phyloP scores from a whole-genome alignment of 305 asterid genomes.

The Solanum aculeatissimum region DNA sequence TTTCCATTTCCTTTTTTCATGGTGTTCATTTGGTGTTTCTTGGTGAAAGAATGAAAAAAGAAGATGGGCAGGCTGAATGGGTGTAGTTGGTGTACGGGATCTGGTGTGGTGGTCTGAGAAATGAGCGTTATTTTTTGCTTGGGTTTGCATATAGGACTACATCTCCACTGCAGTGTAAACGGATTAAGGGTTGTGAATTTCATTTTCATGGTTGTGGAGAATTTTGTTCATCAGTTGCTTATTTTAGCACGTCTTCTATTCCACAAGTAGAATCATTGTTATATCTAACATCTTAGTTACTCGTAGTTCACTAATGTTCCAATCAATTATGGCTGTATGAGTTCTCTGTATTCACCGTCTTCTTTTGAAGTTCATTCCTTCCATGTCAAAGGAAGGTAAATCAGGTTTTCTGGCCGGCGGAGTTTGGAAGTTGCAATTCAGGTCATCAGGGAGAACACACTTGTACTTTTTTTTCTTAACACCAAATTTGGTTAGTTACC shows the following conservation, averaged over 20 bases:
- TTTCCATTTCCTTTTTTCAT: neutral
- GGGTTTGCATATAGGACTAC: neutral
- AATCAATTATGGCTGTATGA: neutral
- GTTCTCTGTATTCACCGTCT: neutral
- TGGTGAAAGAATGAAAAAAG: neutral
- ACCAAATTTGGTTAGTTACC: neutral
- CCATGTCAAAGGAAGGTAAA: neutral
- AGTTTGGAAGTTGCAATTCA: neutral
- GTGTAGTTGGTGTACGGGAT: neutral
- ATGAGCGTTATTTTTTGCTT: neutral
- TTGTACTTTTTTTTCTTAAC: neutral
- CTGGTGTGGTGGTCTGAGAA: neutral
- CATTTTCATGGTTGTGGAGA: neutral
- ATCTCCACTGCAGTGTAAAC: neutral
- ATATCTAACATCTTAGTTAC: neutral
- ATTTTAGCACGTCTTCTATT: neutral
- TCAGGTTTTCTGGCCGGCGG: neutral
- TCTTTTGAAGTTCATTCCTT: neutral
- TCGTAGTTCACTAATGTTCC: neutral
- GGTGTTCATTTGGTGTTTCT: neutral
- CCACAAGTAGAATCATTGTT: neutral
- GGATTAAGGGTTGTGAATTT: neutral
- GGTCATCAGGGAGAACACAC: neutral
- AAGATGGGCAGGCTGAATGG: neutral
- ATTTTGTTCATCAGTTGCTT: neutral